Percentiles rank a stretch among this genome's conserved stretches.
Evolutionary conservation across 495 filamentous ascomycete species (phyloP).

Genomic region (Aspergillus incahuasiensis): DNA sequence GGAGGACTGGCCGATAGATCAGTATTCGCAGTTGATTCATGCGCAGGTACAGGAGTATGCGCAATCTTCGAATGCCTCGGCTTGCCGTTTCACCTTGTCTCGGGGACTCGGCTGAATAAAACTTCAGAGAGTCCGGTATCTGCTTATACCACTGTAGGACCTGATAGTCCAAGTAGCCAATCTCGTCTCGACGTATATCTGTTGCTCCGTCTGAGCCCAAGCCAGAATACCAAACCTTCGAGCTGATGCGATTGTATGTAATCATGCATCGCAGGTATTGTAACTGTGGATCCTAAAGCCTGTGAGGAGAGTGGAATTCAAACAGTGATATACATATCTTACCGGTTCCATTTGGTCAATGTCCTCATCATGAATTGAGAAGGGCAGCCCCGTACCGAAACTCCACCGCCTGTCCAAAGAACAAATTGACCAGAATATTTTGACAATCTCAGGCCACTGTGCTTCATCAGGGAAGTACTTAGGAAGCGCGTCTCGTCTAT

Average conservation of each 20-base stretch:
- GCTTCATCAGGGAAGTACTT: constrained; percentile 56
- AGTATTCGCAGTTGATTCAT: constrained; percentile 81
- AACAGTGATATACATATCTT: constrained; percentile 25
- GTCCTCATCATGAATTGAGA: constrained; percentile 75
- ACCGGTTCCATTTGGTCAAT: constrained; percentile 75
- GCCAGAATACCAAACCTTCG: constrained; percentile 70
- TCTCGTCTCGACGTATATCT: constrained; percentile 57
- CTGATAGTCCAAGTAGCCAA: constrained; percentile 71
- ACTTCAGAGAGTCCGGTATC: constrained; percentile 53
- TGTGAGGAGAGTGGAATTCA: neutral
- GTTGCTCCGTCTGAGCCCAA: constrained; percentile 45
- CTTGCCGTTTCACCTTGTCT: constrained; percentile 37
- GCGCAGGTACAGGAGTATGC: constrained; percentile 58
- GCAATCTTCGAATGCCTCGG: constrained; percentile 46
- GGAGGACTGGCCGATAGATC: constrained; percentile 76
- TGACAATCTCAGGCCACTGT: constrained; percentile 55
- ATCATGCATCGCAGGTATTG: constrained; percentile 78
- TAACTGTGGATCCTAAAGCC: constrained; percentile 52
- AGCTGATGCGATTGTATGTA: constrained; percentile 67
- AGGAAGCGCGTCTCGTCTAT: constrained; percentile 67
- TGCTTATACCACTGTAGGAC: constrained; percentile 74
- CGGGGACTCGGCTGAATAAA: constrained; percentile 51
- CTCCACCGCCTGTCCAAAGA: constrained; percentile 78
- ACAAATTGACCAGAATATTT: constrained; percentile 78
- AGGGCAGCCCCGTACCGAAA: constrained; percentile 75